Percentiles rank a stretch among this genome's conserved stretches.
Evolutionary conservation across 208 protist genomes (phyloP).

Genomic region (Wallacemonas sp.): DNA sequence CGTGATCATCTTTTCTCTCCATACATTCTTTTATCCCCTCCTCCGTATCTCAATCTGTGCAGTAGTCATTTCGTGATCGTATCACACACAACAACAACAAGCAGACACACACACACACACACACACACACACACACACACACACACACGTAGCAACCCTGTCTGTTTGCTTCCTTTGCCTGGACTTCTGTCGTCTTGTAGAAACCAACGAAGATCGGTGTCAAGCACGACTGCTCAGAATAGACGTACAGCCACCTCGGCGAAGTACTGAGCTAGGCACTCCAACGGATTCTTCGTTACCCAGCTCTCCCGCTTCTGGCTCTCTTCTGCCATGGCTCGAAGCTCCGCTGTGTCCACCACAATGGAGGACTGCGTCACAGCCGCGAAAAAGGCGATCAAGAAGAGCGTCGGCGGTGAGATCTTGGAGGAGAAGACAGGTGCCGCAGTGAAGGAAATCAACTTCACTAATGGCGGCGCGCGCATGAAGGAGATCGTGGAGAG

Average conservation of each 20-base stretch:
- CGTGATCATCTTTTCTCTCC: too few species aligned
- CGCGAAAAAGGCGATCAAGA: conserved; percentile 58
- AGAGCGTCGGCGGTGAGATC: conserved; percentile 43
- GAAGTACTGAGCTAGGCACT: too few species aligned
- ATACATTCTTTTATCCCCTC: not conserved
- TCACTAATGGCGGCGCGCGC: conserved; percentile 28
- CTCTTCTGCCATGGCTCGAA: conserved; percentile 32
- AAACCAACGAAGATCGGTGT: not conserved
- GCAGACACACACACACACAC: not conserved
- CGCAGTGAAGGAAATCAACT: conserved; percentile 34
- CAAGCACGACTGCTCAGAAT: too few species aligned
- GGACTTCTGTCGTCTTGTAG: not conserved
- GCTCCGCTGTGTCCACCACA: conserved; percentile 19
- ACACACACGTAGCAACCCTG: not conserved
- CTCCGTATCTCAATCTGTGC: not conserved
- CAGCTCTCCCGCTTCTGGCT: conserved; percentile 13
- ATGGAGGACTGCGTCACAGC: conserved; percentile 61
- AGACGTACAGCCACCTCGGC: too few species aligned
- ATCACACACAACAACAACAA: too few species aligned
- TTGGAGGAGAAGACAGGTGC: conserved; percentile 13
- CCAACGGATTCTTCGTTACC: too few species aligned
- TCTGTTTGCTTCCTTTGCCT: conserved; percentile 4
- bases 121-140: not conserved
- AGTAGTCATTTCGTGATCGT: conserved; percentile 3
- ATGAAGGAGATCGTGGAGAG: conserved; percentile 34